phyloP scores from a whole-genome alignment of 2,329 filamentous ascomycete genomes.

The Metarhizium album region DNA sequence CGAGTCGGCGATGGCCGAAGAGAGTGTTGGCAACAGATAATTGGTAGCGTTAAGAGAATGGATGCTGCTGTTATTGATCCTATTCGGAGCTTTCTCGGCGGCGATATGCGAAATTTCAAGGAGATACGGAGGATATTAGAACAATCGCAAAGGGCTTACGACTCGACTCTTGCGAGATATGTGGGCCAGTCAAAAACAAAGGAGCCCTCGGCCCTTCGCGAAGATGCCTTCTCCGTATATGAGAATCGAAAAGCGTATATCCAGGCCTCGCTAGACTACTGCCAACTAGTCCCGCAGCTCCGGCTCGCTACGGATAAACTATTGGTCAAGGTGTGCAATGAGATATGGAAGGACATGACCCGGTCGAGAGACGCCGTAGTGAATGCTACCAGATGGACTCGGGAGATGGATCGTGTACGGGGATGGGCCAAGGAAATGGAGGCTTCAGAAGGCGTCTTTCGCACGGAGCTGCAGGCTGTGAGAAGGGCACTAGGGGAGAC shows the following conservation, averaged over 20 bases:
- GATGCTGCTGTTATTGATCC: conserved; percentile 72
- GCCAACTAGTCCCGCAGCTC: conserved; percentile 75
- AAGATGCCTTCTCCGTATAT: conserved; percentile 92
- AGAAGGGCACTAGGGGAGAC: conserved; percentile 73
- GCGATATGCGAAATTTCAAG: conserved; percentile 77
- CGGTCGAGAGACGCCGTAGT: conserved; percentile 54
- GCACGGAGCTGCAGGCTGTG: conserved; percentile 67
- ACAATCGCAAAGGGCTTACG: conserved; percentile 71
- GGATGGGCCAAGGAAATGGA: conserved; percentile 96
- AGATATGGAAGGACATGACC: conserved; percentile 83
- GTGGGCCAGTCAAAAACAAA: conserved; percentile 82
- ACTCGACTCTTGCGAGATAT: conserved; percentile 71
- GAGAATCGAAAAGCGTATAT: conserved; percentile 86
- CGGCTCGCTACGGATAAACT: conserved; percentile 76
- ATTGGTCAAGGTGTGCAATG: conserved; percentile 71
- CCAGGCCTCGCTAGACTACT: conserved; percentile 89
- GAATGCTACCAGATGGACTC: conserved; percentile 54
- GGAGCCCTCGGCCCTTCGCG: conserved; percentile 78
- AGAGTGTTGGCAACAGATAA: conserved; percentile 74
- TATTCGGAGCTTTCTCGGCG: conserved; percentile 63
- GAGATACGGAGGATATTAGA: conserved; percentile 71
- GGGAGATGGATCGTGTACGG: conserved; percentile 82
- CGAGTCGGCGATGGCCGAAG: conserved; percentile 75
- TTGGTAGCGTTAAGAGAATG: conserved; percentile 65
- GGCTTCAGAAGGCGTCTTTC: conserved; percentile 71